Conservation (phyloP, 345 rosid genomes). For the Atalantia buxifolia region DNA sequence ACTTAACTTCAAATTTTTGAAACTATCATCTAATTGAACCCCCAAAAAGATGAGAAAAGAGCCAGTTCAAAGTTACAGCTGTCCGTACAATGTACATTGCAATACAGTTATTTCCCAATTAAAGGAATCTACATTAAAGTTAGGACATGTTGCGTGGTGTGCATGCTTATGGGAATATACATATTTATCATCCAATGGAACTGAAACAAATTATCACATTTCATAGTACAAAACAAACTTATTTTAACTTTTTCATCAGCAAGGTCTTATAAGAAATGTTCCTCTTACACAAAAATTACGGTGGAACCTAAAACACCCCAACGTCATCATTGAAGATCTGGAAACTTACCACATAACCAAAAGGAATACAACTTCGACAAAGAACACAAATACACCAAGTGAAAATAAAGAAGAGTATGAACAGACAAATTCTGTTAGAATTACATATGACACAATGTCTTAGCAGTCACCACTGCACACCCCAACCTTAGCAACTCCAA, state of each 20-base stretch:
- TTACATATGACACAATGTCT: neutral
- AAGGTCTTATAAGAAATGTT: neutral
- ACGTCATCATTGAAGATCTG: neutral
- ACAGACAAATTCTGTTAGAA: neutral
- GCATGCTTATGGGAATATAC: no score
- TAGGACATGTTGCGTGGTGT: neutral
- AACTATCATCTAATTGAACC: neutral
- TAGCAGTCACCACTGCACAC: neutral
- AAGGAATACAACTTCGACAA: neutral
- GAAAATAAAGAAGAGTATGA: neutral
- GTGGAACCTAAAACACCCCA: neutral
- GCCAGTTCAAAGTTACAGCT: neutral
- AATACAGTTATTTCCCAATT: neutral
- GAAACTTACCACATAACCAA: neutral
- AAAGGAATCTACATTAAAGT: neutral
- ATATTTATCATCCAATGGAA: neutral
- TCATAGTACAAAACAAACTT: neutral
- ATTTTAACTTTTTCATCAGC: neutral
- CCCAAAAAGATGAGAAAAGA: neutral
- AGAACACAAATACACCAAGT: neutral
- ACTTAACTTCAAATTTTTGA: neutral
- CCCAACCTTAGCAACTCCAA: neutral
- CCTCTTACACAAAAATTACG: neutral
- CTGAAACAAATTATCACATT: no score
- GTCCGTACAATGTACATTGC: neutral